phyloP scores from a whole-genome alignment of 1,284 basidiomycete genomes.

The Coniophora puteana region DNA sequence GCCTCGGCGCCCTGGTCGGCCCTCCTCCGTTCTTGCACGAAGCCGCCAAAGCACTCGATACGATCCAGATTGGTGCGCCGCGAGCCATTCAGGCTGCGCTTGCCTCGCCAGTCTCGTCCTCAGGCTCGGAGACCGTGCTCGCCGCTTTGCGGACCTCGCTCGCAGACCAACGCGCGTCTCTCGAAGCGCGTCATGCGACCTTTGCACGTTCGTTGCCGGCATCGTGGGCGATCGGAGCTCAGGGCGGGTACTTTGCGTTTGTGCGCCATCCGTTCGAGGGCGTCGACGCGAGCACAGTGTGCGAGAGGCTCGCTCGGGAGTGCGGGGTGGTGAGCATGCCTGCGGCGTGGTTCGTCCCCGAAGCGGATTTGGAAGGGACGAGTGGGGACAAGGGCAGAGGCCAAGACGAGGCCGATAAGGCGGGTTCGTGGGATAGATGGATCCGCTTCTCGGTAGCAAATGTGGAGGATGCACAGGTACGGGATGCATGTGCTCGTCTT shows the following conservation, averaged over 20 bases:
- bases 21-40: constrained; percentile 52
- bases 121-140: constrained; percentile 35
- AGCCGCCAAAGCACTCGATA: constrained; percentile 70
- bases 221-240: constrained; percentile 60
- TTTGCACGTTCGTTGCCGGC: constrained; percentile 49
- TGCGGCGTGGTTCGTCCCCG: constrained; percentile 59
- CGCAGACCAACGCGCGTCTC: constrained; percentile 40
- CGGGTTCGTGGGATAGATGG: constrained; percentile 54
- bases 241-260: constrained; percentile 76
- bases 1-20: constrained; percentile 76
- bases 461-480: constrained; percentile 61
- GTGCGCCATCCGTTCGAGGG: constrained; percentile 67
- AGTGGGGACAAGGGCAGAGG: constrained; percentile 19
- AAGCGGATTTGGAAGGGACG: constrained; percentile 15
- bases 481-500: constrained; percentile 57
- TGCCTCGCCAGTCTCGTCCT: constrained; percentile 28
- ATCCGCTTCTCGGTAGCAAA: constrained; percentile 84
- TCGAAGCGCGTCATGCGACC: constrained; percentile 55
- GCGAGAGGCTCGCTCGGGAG: constrained; percentile 54
- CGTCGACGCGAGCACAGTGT: constrained; percentile 50
- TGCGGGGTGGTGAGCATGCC: constrained; percentile 70
- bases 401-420: constrained; percentile 22
- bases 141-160: constrained; percentile 54
- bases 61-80: constrained; percentile 77
- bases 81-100: constrained; percentile 70